phyloP scores from a whole-genome alignment of 2,329 filamentous ascomycete species.

The Fusarium keratoplasticum region DNA sequence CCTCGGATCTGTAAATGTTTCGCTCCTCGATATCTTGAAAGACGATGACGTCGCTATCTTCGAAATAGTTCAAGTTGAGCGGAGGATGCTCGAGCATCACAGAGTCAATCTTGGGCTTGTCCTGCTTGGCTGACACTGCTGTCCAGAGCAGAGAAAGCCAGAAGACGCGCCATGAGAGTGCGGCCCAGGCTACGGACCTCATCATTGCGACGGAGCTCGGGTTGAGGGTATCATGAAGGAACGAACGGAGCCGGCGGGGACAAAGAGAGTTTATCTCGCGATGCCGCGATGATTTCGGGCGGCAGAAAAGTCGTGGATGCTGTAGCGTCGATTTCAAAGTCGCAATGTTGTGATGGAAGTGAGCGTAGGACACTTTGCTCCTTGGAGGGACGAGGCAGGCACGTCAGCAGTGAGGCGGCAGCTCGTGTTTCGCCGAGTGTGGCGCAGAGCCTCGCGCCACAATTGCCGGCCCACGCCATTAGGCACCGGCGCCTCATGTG shows the following conservation, averaged over 20 bases:
- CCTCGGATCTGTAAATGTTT: slow-evolving; percentile 79
- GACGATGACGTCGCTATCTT: slow-evolving; percentile 85
- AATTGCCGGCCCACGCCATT: slow-evolving; percentile 27
- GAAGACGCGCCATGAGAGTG: slow-evolving; percentile 61
- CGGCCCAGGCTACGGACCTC: slow-evolving; percentile 63
- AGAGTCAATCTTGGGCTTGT: slow-evolving; percentile 73
- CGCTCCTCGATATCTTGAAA: slow-evolving; percentile 74
- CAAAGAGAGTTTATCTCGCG: slow-evolving; percentile 12
- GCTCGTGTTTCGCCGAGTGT: slow-evolving; percentile 38
- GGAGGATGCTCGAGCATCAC: slow-evolving; percentile 76
- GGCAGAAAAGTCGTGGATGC: slow-evolving; percentile 1
- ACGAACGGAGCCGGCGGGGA: slow-evolving; percentile 11
- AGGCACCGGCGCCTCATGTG: not conserved
- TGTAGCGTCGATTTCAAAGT: slow-evolving; percentile 17
- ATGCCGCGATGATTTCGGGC: not conserved
- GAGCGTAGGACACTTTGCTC: slow-evolving; percentile 43
- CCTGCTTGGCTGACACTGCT: slow-evolving; percentile 65
- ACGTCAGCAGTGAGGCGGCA: slow-evolving; percentile 45
- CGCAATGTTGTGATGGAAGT: slow-evolving; percentile 27
- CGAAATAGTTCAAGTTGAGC: slow-evolving; percentile 85
- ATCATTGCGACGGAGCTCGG: slow-evolving; percentile 58
- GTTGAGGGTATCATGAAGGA: slow-evolving; percentile 57
- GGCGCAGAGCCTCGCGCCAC: slow-evolving; percentile 43
- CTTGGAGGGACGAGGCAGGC: slow-evolving; percentile 25
- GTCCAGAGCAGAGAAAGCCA: slow-evolving; percentile 61